A percentile compares a stretch with the other conserved stretches of the same genome.
Evolutionary conservation across 176 grass and related monocot genomes (phyloP).

Genomic region (Ensete glaucum): DNA sequence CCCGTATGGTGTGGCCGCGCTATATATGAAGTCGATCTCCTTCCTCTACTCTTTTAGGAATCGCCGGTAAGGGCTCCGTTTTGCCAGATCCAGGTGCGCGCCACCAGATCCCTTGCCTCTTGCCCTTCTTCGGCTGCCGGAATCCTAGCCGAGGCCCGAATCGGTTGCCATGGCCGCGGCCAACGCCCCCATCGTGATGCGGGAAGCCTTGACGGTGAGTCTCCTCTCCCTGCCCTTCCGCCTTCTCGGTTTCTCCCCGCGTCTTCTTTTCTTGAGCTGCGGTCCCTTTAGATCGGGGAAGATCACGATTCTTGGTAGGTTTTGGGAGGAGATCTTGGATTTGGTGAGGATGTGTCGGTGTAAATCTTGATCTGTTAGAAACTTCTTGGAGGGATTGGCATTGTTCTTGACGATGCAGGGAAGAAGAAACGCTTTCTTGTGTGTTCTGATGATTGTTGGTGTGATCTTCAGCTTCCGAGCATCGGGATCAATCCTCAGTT

Average conservation of each 20-base stretch:
- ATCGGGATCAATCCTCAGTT: slow-evolving; percentile 94
- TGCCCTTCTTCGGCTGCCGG: background rate
- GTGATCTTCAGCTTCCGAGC: slow-evolving; percentile 58
- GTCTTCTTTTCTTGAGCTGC: background rate
- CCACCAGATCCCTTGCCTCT: background rate
- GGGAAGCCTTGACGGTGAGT: slow-evolving; percentile 79
- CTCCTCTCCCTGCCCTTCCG: background rate
- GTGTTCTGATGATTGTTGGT: background rate
- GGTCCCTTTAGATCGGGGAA: no score
- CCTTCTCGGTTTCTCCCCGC: slow-evolving; percentile 7
- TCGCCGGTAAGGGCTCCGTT: background rate
- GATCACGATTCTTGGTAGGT: background rate
- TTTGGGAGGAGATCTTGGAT: background rate
- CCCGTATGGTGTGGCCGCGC: no score
- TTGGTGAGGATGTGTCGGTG: background rate
- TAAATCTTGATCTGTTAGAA: background rate
- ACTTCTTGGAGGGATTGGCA: background rate
- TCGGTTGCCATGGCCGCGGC: slow-evolving; percentile 80
- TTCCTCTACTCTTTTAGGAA: background rate
- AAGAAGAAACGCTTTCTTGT: background rate
- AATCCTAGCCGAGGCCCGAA: slow-evolving; percentile 15
- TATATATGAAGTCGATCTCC: background rate
- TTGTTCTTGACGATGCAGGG: background rate
- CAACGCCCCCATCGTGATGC: slow-evolving; percentile 92
- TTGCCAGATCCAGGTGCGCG: background rate